Evolutionary conservation across 1,284 basidiomycete genomes (phyloP).

Genomic region (Tremellales sp.): DNA sequence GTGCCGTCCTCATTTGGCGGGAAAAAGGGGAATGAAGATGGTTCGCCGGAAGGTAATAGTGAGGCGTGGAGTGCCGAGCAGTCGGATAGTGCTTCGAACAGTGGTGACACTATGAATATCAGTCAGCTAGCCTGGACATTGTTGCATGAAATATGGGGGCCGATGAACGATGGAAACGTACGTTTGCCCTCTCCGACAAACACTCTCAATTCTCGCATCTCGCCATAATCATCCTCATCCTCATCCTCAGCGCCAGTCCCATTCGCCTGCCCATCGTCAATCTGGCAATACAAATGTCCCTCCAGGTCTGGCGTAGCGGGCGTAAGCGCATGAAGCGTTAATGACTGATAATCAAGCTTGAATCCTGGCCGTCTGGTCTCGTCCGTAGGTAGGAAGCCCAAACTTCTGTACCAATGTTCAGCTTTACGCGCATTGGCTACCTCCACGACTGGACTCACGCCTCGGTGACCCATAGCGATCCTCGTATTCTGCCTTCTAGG

Average conservation of each 20-base stretch:
- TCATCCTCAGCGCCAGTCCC: constrained; percentile 9
- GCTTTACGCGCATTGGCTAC: background rate
- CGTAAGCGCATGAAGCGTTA: constrained; percentile 84
- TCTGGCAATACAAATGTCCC: constrained; percentile 81
- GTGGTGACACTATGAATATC: constrained; percentile 63
- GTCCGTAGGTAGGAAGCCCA: constrained; percentile 64
- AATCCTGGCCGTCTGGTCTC: constrained; percentile 58
- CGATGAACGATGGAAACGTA: constrained; percentile 36
- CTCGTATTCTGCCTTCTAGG: constrained; percentile 50
- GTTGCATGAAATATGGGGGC: background rate
- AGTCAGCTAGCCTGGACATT: background rate
- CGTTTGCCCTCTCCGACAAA: constrained; percentile 61
- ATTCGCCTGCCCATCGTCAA: constrained; percentile 52
- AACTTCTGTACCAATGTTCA: background rate
- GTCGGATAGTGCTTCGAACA: constrained; percentile 80
- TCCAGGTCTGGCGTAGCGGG: constrained; percentile 54
- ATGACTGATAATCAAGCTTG: constrained; percentile 72
- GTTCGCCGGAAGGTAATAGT: constrained; percentile 55
- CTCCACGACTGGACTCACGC: constrained; percentile 54
- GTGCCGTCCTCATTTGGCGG: constrained; percentile 52
- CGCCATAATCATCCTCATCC: constrained; percentile 54
- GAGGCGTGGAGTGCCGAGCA: constrained; percentile 85
- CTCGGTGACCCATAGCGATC: constrained; percentile 74
- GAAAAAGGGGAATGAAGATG: constrained; percentile 42
- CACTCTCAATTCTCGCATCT: constrained; percentile 73